Base-by-base conservation (phyloP, 2,329 filamentous ascomycete genomes). In the Phaeosphaeriaceae sp. region DNA sequence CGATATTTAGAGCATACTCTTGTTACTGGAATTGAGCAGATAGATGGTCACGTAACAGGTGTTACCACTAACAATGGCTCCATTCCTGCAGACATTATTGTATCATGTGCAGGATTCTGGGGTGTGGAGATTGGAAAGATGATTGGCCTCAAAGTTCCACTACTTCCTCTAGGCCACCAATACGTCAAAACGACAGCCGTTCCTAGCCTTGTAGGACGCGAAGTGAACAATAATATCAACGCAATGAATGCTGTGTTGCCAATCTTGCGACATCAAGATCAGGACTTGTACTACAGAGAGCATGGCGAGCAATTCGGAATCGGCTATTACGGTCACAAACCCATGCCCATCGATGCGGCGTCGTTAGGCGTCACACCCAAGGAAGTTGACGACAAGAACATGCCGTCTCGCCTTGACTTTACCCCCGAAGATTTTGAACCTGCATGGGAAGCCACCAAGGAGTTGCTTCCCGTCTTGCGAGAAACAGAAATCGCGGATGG, bases 71-170 rank as follows among this genome's bases (percentile, higher is more conserved):
- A 74, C 1, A 68, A 68, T 3, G 79, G 79, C 17, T 77, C 63
- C 0, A 75, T 86, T 16, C 72, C 80, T 0, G 84, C 84, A 0
- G 84, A 87, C 46, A 81, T 86, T 18, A 75, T 87, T 42, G 69
- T 87, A 30, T 86, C 83, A 1, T 87, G 84, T 52, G 84, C 83
- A 6, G 84, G 84, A 0, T 85, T 87, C 66, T 87, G 84, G 84
- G 84, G 84, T 9, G 84, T 86, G 6, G 84, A 87, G 62, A 74
- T 87, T 6, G 84, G 84, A 17, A 81, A 79, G 5, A 84, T 87
- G 83, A 77, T 82, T 34, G 83, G 78, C 4, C 59, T 86, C 11
- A 71, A 79, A 1, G 77, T 87, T 17, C 84, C 84, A 6, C 68
- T 87, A 4, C 76, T 85, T 0, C 84, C 84, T 3, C 76, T 87